These are phyloP conservation scores for Tulasnella sp. DNA, from an alignment of 768 basidiomycete genomes.

Conservation along the genomic window DNA sequence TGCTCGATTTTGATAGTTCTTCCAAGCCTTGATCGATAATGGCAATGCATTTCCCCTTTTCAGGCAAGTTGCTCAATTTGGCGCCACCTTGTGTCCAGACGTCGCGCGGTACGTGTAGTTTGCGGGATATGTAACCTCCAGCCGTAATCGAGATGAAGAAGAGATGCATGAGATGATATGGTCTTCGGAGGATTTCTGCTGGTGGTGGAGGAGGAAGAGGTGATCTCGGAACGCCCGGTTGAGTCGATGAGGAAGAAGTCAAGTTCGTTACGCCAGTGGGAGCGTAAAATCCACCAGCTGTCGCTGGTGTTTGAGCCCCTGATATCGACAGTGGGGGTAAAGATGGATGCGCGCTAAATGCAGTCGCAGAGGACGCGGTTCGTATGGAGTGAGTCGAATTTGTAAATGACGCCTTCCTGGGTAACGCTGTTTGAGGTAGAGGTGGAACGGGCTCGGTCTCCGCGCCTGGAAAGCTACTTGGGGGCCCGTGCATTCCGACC, in stretches of 20 bases:
- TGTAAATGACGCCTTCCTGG: constrained; percentile 7
- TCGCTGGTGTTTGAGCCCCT: too few relatives aligned
- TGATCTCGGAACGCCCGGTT: constrained; percentile 45
- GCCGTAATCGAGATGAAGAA: constrained; percentile 71
- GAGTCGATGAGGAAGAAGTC: constrained; percentile 27
- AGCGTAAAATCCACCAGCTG: not conserved
- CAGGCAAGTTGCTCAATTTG: constrained; percentile 69
- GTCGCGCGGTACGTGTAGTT: constrained; percentile 78
- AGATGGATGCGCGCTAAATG: not conserved
- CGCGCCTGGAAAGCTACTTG: not conserved
- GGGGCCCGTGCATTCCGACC: constrained; percentile 3
- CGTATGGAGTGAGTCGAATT: not conserved
- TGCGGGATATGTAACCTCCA: constrained; percentile 82
- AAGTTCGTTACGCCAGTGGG: constrained; percentile 25
- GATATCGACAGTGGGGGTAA: not conserved
- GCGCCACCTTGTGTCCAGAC: constrained; percentile 86
- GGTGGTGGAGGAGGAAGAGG: constrained; percentile 70
- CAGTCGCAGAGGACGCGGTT: not conserved
- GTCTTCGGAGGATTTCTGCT: constrained; percentile 65
- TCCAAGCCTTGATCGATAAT: constrained; percentile 72
- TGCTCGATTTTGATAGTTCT: constrained; percentile 63
- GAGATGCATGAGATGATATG: constrained; percentile 84
- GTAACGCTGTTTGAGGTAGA: constrained; percentile 12
- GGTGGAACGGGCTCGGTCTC: constrained; percentile 10
- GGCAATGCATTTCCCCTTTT: constrained; percentile 80